Evolutionary conservation across 2,329 filamentous ascomycete species (phyloP), one percentile per base, ranked within the genome.

Genomic region (Epichloe sp.): DNA sequence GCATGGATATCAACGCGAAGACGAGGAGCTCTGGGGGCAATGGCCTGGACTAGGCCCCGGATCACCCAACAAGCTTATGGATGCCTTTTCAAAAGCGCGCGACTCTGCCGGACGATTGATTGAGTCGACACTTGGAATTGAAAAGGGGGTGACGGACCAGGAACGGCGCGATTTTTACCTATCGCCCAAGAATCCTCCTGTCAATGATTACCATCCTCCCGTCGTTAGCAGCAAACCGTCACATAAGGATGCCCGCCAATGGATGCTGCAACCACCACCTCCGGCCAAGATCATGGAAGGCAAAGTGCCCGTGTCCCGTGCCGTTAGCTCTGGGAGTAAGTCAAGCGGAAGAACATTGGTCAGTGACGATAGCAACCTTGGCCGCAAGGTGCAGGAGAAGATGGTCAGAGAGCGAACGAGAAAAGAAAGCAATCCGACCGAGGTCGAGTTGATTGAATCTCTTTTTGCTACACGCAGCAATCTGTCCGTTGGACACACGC

Each of bases 231-330:
- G 82, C 67, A 85, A 79, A 52, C 85, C 83, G 14, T 76, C 74
- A 38, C 82, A 79, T 63, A 80, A 73, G 61, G 80, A 82, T 50
- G 88, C 86, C 53, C 84, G 86, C 50, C 78, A 77, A 61, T 96
- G 90, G 90, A 95, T 96, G 89, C 72, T 95, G 48, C 88, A 95
- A 62, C 90, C 90, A 2, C 88, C 89, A 1, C 90, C 90, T n/a
- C 80, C 84, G 36, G 88, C 90, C 52, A 89, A 85, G 64, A 76
- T 95, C 53, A 96, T 96, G 90, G 86, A 85, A 56, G 90, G 89
- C 57, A 93, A 90, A 64, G 79, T 86, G 37, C 79, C 80, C 34
- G 82, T 85, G 19, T 79, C 76, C 59, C 72, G 82, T 50, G 83
- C 79, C 56, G 72, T 72, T 37, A 86, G 80, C 61, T 72, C 75